These are phyloP conservation scores for Suillus discolor DNA, from an alignment of 768 basidiomycete genomes.

Conservation along the genomic window DNA sequence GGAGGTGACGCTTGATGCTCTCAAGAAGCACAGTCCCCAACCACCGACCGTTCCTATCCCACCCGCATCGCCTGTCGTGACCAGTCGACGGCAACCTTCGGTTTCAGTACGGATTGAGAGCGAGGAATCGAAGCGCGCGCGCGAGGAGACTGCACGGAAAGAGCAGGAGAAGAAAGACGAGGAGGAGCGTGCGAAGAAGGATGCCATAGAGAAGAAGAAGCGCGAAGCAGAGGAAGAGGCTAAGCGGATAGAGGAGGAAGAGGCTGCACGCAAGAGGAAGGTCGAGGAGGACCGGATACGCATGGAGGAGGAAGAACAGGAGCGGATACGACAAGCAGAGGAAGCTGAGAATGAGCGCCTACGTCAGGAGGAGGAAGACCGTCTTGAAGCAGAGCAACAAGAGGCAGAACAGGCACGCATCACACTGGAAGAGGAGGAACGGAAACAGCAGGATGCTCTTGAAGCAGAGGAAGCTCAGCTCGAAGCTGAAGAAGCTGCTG, in stretches of 20 bases:
- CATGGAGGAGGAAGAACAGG: slow-evolving; percentile 44
- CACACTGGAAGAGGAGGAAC: slow-evolving; percentile 38
- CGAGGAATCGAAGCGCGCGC: slow-evolving; percentile 53
- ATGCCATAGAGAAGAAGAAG: slow-evolving; percentile 38
- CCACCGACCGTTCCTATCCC: slow-evolving; percentile 42
- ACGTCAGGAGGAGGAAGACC: slow-evolving; percentile 27
- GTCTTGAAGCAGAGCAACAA: slow-evolving; percentile 35
- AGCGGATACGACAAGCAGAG: slow-evolving; percentile 31
- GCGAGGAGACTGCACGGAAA: slow-evolving; percentile 46
- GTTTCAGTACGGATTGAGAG: slow-evolving; percentile 69
- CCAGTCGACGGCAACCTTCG: slow-evolving; percentile 30
- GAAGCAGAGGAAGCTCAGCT: slow-evolving; percentile 39
- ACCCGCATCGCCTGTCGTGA: slow-evolving; percentile 35
- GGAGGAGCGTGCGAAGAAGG: slow-evolving; percentile 38
- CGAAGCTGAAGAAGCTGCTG: slow-evolving; percentile 31
- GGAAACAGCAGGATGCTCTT: slow-evolving; percentile 23
- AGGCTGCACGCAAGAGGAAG: slow-evolving; percentile 42
- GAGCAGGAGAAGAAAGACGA: slow-evolving; percentile 42
- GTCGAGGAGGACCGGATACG: slow-evolving; percentile 41
- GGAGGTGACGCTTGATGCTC: slow-evolving; percentile 60
- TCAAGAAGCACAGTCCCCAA: slow-evolving; percentile 50
- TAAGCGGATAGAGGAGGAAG: slow-evolving; percentile 47
- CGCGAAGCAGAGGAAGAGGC: slow-evolving; percentile 39
- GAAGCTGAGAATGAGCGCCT: slow-evolving; percentile 32
- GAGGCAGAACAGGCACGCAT: slow-evolving; percentile 42